phyloP scores from a whole-genome alignment of 192 early-diverging fungal genomes.

The Oehlia diaphana region DNA sequence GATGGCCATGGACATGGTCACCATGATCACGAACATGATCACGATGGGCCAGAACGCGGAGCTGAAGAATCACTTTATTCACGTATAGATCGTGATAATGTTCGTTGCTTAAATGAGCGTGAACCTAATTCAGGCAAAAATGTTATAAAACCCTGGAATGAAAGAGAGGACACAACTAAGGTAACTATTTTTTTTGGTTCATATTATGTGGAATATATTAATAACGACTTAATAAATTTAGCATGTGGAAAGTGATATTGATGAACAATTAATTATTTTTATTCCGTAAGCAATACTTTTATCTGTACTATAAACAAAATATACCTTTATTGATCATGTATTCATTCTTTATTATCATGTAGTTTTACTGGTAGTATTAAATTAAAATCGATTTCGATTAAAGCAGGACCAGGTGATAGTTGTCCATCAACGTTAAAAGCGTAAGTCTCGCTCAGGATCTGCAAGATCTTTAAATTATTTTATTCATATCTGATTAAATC shows the following conservation, averaged over 20 bases:
- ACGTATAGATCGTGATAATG: slow-evolving; percentile 76
- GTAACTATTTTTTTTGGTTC: slow-evolving; percentile 35
- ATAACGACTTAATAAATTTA: slow-evolving; percentile 26
- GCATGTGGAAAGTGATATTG: slow-evolving; percentile 78
- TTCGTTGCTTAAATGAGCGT: slow-evolving; percentile 81
- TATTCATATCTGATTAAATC: neutral
- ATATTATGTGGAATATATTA: neutral
- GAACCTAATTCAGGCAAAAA: slow-evolving; percentile 60
- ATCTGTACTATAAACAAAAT: neutral
- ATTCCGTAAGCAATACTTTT: slow-evolving; percentile 67
- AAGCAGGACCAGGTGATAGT: slow-evolving; percentile 57
- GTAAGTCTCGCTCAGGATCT: slow-evolving; percentile 44
- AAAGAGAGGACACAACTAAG: slow-evolving; percentile 69
- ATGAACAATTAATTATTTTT: slow-evolving; percentile 87
- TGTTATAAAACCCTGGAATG: slow-evolving; percentile 87
- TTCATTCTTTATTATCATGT: neutral
- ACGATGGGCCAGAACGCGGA: slow-evolving; percentile 67
- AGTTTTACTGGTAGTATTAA: slow-evolving; percentile 90
- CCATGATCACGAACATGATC: slow-evolving; percentile 64
- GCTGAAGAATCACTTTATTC: slow-evolving; percentile 71
- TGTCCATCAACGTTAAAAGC: slow-evolving; percentile 76
- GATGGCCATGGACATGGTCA: slow-evolving; percentile 49
- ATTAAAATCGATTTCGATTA: slow-evolving; percentile 84
- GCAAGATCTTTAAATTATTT: neutral
- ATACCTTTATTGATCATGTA: neutral